A percentile compares a stretch with the other conserved stretches of the same genome.
These are phyloP conservation scores for Termitomyces sp. DNA, from an alignment of 768 basidiomycete genomes.

Conservation along the genomic window DNA sequence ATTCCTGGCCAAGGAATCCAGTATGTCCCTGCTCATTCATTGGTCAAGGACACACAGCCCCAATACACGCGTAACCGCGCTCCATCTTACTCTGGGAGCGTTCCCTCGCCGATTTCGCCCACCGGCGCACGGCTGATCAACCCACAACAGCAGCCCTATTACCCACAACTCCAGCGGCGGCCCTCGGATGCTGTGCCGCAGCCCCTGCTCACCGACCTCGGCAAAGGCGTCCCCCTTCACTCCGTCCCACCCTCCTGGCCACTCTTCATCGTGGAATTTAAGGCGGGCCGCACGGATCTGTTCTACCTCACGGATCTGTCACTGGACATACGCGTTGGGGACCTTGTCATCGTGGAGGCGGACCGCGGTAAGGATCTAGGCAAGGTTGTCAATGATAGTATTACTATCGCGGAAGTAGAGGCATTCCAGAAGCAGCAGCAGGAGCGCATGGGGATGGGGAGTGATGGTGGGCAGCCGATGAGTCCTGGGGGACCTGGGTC, in stretches of 20 bases:
- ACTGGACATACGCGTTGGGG: conserved; percentile 69
- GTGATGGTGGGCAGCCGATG: conserved; percentile 26
- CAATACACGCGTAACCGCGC: conserved; percentile 37
- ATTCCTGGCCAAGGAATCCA: conserved; percentile 46
- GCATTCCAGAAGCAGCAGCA: conserved; percentile 82
- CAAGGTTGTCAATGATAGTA: conserved; percentile 85
- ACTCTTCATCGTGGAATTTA: conserved; percentile 59
- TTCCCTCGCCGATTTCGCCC: conserved; percentile 59
- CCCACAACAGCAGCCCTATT: conserved; percentile 42
- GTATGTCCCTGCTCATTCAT: conserved; percentile 15
- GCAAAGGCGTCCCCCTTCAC: conserved; percentile 85
- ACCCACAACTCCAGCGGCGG: conserved; percentile 37
- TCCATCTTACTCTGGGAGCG: conserved; percentile 33
- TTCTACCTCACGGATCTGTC: conserved; percentile 80
- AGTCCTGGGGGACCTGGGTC: conserved; percentile 23
- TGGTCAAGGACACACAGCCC: conserved; percentile 16
- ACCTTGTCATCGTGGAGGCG: conserved; percentile 94
- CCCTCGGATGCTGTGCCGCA: conserved; percentile 32
- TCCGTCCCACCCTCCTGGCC: conserved; percentile 79
- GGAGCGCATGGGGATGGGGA: conserved; percentile 38
- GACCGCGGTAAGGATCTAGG: conserved; percentile 93
- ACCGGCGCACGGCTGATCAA: conserved; percentile 30
- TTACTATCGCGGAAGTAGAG: conserved; percentile 87
- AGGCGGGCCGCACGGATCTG: conserved; percentile 91
- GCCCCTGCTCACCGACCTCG: conserved; percentile 52